Evolutionary conservation across 305 asterid species (phyloP).

Genomic region (Fraxinus albicans): DNA sequence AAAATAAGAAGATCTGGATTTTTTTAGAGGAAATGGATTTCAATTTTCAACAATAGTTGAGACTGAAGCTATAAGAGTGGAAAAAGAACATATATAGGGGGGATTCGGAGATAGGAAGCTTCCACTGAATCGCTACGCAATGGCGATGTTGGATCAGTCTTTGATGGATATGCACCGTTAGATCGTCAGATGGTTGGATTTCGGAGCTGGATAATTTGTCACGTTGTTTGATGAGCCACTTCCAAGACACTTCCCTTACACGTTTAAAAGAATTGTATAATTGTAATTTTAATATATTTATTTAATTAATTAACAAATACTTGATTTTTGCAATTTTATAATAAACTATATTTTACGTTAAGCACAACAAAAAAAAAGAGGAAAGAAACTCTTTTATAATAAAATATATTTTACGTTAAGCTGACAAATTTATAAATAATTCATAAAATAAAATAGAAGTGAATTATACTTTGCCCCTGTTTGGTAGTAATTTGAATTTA

Average conservation of each 20-base stretch:
- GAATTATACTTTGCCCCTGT: too few relatives aligned
- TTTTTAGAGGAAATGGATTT: background rate
- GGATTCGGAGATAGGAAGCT: background rate
- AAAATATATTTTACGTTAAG: too few relatives aligned
- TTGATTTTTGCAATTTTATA: too few relatives aligned
- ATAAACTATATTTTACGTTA: too few relatives aligned
- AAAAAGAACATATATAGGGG: background rate
- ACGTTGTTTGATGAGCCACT: background rate
- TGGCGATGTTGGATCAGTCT: background rate
- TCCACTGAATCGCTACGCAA: background rate
- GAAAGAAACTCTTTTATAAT: too few relatives aligned
- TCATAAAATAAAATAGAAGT: too few relatives aligned
- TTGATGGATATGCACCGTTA: background rate
- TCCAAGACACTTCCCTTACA: background rate
- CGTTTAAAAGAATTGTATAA: too few relatives aligned
- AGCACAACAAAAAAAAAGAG: too few relatives aligned
- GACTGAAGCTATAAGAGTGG: background rate
- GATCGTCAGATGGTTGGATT: background rate
- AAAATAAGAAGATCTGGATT: background rate
- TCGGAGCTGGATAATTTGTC: background rate
- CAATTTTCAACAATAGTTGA: background rate
- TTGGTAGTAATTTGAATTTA: too few relatives aligned
- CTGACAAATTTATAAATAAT: too few relatives aligned
- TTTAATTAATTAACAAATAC: too few relatives aligned
- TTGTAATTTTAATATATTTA: too few relatives aligned